Percentiles rank a stretch among this genome's conserved stretches.
phyloP scores from a whole-genome alignment of 2,329 filamentous ascomycete species.

The Macrophomina tecta region DNA sequence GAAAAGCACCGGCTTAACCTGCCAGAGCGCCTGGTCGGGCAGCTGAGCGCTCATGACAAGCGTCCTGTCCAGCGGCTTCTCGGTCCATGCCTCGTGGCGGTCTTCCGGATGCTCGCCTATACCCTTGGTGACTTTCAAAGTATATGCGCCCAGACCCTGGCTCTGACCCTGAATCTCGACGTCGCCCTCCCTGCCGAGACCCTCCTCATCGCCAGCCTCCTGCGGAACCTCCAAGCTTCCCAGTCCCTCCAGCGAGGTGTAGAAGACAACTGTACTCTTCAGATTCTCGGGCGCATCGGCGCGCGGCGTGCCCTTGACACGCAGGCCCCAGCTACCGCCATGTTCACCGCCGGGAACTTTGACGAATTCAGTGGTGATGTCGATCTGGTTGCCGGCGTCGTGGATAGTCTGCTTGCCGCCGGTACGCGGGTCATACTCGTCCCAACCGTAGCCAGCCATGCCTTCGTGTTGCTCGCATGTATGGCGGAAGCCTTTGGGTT shows the following conservation, averaged over 20 bases:
- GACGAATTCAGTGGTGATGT: slow-evolving; percentile 91
- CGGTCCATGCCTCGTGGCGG: slow-evolving; percentile 67
- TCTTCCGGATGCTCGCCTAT: slow-evolving; percentile 63
- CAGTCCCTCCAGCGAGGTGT: slow-evolving; percentile 78
- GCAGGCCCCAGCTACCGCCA: slow-evolving; percentile 89
- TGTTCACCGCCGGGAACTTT: slow-evolving; percentile 86
- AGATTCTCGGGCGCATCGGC: slow-evolving; percentile 69
- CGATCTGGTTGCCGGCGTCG: slow-evolving; percentile 84
- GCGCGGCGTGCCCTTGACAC: slow-evolving; percentile 81
- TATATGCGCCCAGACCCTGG: slow-evolving; percentile 77
- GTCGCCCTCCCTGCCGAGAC: slow-evolving; percentile 61
- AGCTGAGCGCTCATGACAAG: slow-evolving; percentile 74
- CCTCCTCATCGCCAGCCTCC: slow-evolving; percentile 57
- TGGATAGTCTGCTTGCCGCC: slow-evolving; percentile 91
- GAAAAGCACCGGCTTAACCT: slow-evolving; percentile 73
- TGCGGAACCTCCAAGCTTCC: slow-evolving; percentile 65
- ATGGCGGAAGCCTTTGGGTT: slow-evolving; percentile 71
- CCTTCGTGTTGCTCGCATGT: slow-evolving; percentile 91
- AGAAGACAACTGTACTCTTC: slow-evolving; percentile 81
- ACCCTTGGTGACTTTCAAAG: slow-evolving; percentile 76
- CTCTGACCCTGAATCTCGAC: slow-evolving; percentile 76
- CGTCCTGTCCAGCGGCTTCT: slow-evolving; percentile 77
- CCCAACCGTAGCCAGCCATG: slow-evolving; percentile 97
- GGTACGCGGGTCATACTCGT: slow-evolving; percentile 88
- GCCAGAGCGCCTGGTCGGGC: slow-evolving; percentile 77